A percentile compares a stretch with the other conserved stretches of the same genome.
phyloP scores from a whole-genome alignment of 2,329 filamentous ascomycete species.

The Aspergillus flavus region DNA sequence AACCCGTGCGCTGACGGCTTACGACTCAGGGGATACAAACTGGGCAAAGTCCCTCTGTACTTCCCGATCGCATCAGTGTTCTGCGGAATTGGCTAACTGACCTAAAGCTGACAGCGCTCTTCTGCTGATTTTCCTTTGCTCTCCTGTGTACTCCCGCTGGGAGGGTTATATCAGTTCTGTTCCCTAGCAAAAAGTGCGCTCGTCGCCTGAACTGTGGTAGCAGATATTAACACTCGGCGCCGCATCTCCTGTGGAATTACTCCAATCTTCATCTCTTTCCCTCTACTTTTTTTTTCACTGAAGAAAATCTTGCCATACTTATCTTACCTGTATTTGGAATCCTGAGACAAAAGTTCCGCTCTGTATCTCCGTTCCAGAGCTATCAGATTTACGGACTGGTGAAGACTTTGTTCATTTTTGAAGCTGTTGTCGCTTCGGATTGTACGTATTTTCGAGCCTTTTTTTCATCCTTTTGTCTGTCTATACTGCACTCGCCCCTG shows the following conservation, averaged over 20 bases:
- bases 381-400: slow-evolving; percentile 20
- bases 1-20: slow-evolving; percentile 10
- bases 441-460: slow-evolving; percentile 44
- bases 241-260: slow-evolving; percentile 27
- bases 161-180: slow-evolving; percentile 23
- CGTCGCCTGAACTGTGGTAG: slow-evolving; percentile 24
- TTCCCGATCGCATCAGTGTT: slow-evolving; percentile 19
- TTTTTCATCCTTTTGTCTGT: slow-evolving; percentile 20
- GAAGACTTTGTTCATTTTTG: slow-evolving; percentile 27
- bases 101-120: slow-evolving; percentile 14
- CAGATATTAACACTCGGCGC: slow-evolving; percentile 18
- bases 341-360: slow-evolving; percentile 22
- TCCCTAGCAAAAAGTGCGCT: slow-evolving; percentile 18
- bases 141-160: slow-evolving; percentile 20
- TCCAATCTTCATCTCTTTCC: slow-evolving; percentile 19
- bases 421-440: slow-evolving; percentile 35
- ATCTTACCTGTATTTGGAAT: slow-evolving; percentile 34
- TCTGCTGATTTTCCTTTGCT: slow-evolving; percentile 14
- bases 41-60: slow-evolving; percentile 15
- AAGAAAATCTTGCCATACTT: slow-evolving; percentile 19
- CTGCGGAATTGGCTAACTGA: slow-evolving; percentile 14
- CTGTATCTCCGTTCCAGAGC: slow-evolving; percentile 23
- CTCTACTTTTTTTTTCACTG: slow-evolving; percentile 8
- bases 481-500: not conserved
- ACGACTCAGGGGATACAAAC: slow-evolving; percentile 22